These are phyloP conservation scores for Aquilaria agallochum DNA, from an alignment of 441 rosid genomes.

Conservation along the genomic window DNA sequence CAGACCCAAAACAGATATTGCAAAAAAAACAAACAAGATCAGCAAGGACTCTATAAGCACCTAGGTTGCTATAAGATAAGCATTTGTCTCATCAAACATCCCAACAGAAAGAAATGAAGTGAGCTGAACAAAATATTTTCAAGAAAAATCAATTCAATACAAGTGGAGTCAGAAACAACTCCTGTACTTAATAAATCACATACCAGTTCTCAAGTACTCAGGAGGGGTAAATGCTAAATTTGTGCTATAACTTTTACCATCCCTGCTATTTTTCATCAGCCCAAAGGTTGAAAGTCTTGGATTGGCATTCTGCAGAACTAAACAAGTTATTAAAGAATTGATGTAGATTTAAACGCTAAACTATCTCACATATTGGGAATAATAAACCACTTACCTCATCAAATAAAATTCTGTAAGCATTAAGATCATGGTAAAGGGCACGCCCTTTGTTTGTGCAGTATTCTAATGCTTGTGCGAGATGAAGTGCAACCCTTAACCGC, in stretches of 20 bases:
- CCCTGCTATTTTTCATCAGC: conserved; percentile 62
- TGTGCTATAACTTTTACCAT: conserved; percentile 57
- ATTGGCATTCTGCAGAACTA: conserved; percentile 46
- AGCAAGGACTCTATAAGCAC: background rate
- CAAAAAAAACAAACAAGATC: background rate
- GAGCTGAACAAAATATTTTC: too few species aligned
- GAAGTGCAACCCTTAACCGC: conserved; percentile 55
- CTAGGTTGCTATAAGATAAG: background rate
- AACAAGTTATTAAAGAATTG: conserved; percentile 4
- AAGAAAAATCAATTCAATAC: too few species aligned
- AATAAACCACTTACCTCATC: conserved; percentile 40
- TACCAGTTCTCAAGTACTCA: conserved; percentile 63
- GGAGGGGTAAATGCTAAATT: conserved; percentile 74
- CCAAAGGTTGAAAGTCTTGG: conserved; percentile 71
- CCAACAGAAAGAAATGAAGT: too few species aligned
- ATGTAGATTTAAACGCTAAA: background rate
- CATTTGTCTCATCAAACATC: too few species aligned
- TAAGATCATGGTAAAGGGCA: conserved; percentile 54
- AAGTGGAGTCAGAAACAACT: too few species aligned
- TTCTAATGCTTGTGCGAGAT: conserved; percentile 58
- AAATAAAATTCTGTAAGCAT: conserved; percentile 58
- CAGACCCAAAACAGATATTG: too few species aligned
- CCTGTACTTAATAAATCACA: background rate
- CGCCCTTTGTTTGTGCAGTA: conserved; percentile 49
- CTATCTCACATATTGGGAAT: background rate